phyloP scores from a whole-genome alignment of 2,329 filamentous ascomycete species.

The Botrytis galanthina region DNA sequence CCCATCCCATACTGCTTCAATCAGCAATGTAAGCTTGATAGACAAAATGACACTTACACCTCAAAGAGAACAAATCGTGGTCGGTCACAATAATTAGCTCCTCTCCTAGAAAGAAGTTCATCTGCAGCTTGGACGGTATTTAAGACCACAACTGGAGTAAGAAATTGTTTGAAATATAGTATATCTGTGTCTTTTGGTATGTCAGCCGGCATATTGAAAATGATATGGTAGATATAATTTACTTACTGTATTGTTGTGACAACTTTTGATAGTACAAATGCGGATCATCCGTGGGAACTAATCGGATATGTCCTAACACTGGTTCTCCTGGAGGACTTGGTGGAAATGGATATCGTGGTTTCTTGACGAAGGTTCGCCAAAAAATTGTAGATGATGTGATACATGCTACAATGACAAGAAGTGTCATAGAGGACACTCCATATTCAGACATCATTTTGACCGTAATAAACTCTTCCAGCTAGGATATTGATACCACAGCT shows the following conservation, averaged over 20 bases:
- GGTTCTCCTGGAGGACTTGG: slow-evolving; percentile 33
- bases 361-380: slow-evolving; percentile 3
- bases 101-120: slow-evolving; percentile 47
- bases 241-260: slow-evolving; percentile 31
- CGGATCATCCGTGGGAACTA: slow-evolving; percentile 28
- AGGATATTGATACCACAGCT: neutral
- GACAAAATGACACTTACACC: slow-evolving; percentile 21
- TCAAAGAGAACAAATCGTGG: slow-evolving; percentile 44
- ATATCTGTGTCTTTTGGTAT: slow-evolving; percentile 26
- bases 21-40: neutral
- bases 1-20: slow-evolving; percentile 41
- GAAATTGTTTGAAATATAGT: slow-evolving; percentile 28
- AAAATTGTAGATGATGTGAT: neutral
- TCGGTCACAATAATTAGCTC: slow-evolving; percentile 46
- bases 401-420: neutral
- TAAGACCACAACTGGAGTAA: slow-evolving; percentile 44
- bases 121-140: slow-evolving; percentile 45
- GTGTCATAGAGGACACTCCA: neutral
- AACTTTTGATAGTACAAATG: slow-evolving; percentile 31
- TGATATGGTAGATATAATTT: neutral
- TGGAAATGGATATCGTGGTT: slow-evolving; percentile 26
- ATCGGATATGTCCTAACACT: slow-evolving; percentile 31
- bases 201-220: neutral
- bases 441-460: neutral
- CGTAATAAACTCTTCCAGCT: too few species aligned